These are phyloP conservation scores for Ogataea allantospora DNA, from an alignment of 805 yeast species.

Conservation along the genomic window DNA sequence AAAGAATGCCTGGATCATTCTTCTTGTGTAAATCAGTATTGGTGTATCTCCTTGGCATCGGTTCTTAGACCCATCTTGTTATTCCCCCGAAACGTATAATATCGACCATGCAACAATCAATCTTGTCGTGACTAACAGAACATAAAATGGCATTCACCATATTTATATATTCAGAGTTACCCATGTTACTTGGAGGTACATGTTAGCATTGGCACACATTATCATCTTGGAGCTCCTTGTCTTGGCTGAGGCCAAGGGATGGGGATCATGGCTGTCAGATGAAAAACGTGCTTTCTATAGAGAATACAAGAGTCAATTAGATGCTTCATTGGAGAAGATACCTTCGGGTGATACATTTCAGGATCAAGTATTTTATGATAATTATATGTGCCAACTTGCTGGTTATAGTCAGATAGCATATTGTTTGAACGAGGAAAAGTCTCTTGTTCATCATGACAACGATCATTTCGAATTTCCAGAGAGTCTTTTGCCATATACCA, in stretches of 20 bases:
- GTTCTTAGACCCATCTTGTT: neutral
- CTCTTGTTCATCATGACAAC: constrained; percentile 7
- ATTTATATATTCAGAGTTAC: no score
- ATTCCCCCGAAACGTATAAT: no score
- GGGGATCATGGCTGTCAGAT: neutral
- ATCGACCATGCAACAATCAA: neutral
- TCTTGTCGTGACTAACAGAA: constrained; percentile 2
- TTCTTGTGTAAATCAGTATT: neutral
- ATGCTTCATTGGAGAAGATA: constrained; percentile 13
- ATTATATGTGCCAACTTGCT: constrained; percentile 6
- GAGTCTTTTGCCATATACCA: constrained; percentile 6
- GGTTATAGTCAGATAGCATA: constrained; percentile 22
- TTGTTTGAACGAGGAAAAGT: constrained; percentile 19
- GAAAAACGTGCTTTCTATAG: constrained; percentile 6
- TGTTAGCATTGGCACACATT: no score
- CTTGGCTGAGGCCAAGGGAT: neutral
- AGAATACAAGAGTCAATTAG: constrained; percentile 15
- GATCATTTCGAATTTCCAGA: constrained; percentile 16
- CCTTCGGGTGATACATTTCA: constrained; percentile 9
- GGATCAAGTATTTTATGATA: constrained; percentile 10
- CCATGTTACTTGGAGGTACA: no score
- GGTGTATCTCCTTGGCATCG: neutral
- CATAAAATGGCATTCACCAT: constrained; percentile 4
- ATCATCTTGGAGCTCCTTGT: neutral
- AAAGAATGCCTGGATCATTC: neutral